phyloP scores from a whole-genome alignment of 305 asterid genomes.

The Fraxinus sp. region DNA sequence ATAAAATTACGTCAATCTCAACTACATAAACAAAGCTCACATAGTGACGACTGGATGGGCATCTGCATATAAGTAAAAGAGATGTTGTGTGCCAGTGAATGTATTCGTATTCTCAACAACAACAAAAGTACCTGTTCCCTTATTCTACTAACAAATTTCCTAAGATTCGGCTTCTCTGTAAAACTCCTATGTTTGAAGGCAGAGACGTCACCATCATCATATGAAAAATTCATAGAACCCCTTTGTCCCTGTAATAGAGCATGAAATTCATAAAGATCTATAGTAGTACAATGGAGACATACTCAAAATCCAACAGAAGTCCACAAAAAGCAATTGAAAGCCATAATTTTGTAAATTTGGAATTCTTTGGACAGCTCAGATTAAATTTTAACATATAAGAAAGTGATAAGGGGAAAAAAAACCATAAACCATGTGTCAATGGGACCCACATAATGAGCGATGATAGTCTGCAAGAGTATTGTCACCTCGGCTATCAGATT shows the following conservation, averaged over 20 bases:
- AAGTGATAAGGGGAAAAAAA: not conserved
- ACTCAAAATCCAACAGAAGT: not conserved
- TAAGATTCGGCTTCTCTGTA: constrained; percentile 48
- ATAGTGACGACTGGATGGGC: not conserved
- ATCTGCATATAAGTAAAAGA: not conserved
- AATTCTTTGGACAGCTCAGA: constrained; percentile 19
- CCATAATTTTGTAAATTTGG: not conserved
- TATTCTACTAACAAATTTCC: constrained; percentile 52
- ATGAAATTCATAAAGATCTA: constrained; percentile 16
- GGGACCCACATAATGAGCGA: constrained; percentile 51
- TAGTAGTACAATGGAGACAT: not conserved
- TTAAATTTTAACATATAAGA: constrained; percentile 10
- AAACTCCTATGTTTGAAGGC: constrained; percentile 31
- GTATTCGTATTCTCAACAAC: not conserved
- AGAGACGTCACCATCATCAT: constrained; percentile 31
- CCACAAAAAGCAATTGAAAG: not conserved
- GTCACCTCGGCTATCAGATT: constrained; percentile 56
- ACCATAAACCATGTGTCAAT: constrained; percentile 19
- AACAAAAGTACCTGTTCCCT: constrained; percentile 56
- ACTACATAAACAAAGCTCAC: not conserved
- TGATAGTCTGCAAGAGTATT: constrained; percentile 52
- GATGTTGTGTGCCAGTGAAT: constrained; percentile 2
- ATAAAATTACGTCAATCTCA: not conserved
- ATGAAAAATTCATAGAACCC: constrained; percentile 34
- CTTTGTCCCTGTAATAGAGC: constrained; percentile 36